Percentiles rank a stretch among this genome's conserved stretches.
phyloP scores from a whole-genome alignment of 495 filamentous ascomycete species.

The Penicillium psychrofluorescens region DNA sequence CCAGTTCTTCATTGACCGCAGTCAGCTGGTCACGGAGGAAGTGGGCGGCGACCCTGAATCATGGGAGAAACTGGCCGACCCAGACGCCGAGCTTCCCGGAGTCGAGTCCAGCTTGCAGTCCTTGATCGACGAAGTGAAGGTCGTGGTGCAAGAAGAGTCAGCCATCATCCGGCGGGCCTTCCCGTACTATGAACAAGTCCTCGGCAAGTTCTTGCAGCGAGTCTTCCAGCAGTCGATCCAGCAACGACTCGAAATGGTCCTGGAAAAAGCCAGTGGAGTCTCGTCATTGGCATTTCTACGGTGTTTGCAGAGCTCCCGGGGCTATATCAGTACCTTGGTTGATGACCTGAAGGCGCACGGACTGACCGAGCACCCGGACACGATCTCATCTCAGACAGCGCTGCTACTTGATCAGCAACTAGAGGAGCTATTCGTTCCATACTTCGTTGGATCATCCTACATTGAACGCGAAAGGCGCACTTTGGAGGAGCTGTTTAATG shows the following conservation, averaged over 20 bases:
- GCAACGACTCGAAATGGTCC: constrained; percentile 89
- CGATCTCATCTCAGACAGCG: constrained; percentile 78
- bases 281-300: constrained; percentile 90
- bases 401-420: constrained; percentile 89
- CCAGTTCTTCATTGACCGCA: constrained; percentile 94
- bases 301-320: constrained; percentile 80
- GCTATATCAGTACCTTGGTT: constrained; percentile 74
- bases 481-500: constrained; percentile 87
- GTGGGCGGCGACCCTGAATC: constrained; percentile 73
- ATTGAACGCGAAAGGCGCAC: constrained; percentile 90
- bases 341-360: constrained; percentile 94
- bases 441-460: constrained; percentile 87
- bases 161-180: constrained; percentile 93
- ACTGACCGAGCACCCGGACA: constrained; percentile 88
- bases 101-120: constrained; percentile 90
- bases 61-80: constrained; percentile 89
- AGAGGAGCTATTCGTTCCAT: constrained; percentile 93
- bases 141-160: constrained; percentile 95
- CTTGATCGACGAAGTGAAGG: constrained; percentile 84
- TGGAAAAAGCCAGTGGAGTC: constrained; percentile 85
- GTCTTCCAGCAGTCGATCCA: constrained; percentile 98
- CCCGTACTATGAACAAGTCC: constrained; percentile 89
- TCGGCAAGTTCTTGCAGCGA: constrained; percentile 85
- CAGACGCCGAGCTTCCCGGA: constrained; percentile 81
- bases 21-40: constrained; percentile 85